These are phyloP conservation scores for Paecilomyces variotii DNA, from an alignment of 2,329 filamentous ascomycete genomes.

Conservation along the genomic window DNA sequence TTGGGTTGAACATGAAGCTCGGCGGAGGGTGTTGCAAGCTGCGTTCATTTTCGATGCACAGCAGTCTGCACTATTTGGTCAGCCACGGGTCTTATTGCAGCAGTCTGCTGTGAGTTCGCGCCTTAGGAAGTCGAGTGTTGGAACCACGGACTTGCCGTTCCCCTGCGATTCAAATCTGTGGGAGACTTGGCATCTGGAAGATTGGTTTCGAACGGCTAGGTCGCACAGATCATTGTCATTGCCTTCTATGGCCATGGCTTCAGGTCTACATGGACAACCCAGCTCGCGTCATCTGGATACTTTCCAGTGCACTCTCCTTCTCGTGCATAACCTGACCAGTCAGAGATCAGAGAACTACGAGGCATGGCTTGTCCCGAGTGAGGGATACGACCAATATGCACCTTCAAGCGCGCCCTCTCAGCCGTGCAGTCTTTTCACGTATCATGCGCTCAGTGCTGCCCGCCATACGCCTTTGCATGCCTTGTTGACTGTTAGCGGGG, in stretches of 20 bases:
- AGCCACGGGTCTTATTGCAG: conserved; percentile 21
- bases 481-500: conserved; percentile 25
- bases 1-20: conserved; percentile 28
- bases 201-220: conserved; percentile 19
- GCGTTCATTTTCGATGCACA: conserved; percentile 26
- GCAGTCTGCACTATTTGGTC: conserved; percentile 23
- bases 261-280: conserved; percentile 4
- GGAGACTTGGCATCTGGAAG: conserved; percentile 18
- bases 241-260: conserved; percentile 6
- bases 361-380: conserved; percentile 2
- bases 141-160: conserved; percentile 18
- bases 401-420: not conserved
- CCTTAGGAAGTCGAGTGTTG: conserved; percentile 5
- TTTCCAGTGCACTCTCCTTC: conserved; percentile 16
- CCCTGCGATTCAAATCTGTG: conserved; percentile 24
- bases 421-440: conserved; percentile 16
- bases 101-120: conserved; percentile 5
- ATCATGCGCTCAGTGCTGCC: conserved; percentile 22
- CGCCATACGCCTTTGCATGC: conserved; percentile 22
- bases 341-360: conserved; percentile 5
- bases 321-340: conserved; percentile 12
- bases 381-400: not conserved
- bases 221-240: conserved; percentile 9
- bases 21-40: conserved; percentile 26
- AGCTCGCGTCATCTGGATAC: conserved; percentile 8